Evolutionary conservation across 306 rosid species (phyloP).

Genomic region (Herpetospermum pedunculosum): DNA sequence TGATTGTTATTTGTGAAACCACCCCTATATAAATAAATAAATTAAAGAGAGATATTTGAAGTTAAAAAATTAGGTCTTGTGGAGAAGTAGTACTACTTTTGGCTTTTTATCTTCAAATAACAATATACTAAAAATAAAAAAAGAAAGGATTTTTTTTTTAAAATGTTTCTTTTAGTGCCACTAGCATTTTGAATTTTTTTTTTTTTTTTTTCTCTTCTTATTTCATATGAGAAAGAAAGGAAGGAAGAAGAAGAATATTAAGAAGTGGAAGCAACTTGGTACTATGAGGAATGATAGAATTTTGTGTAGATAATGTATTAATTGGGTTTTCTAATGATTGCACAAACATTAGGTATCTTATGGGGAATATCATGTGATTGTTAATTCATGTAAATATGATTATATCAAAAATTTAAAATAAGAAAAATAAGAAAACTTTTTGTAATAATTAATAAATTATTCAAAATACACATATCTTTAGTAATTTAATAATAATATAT

Average conservation of each 20-base stretch:
- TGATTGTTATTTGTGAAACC: too few relatives aligned
- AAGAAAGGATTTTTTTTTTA: background rate
- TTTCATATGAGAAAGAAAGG: background rate
- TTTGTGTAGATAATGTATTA: background rate
- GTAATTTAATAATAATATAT: background rate
- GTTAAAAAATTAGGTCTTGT: constrained; percentile 7
- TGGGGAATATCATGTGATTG: too few relatives aligned
- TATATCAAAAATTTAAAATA: too few relatives aligned
- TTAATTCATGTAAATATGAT: background rate
- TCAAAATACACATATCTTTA: background rate
- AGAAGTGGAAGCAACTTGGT: constrained; percentile 3
- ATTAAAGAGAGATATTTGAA: background rate
- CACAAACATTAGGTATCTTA: background rate
- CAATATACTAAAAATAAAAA: background rate
- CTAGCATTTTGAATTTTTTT: background rate
- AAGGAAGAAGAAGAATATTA: background rate
- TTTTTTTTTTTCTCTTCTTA: background rate
- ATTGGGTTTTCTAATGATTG: constrained; percentile 8
- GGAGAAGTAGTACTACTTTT: background rate
- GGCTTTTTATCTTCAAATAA: constrained; percentile 2
- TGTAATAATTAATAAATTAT: background rate
- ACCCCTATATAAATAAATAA: too few relatives aligned
- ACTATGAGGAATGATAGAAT: background rate
- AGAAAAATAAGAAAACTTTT: background rate
- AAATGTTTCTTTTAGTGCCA: background rate